A percentile compares a stretch with the other conserved stretches of the same genome.
phyloP scores from a whole-genome alignment of 1,284 basidiomycete genomes.

The Sporisorium iseilematis-ciliati region DNA sequence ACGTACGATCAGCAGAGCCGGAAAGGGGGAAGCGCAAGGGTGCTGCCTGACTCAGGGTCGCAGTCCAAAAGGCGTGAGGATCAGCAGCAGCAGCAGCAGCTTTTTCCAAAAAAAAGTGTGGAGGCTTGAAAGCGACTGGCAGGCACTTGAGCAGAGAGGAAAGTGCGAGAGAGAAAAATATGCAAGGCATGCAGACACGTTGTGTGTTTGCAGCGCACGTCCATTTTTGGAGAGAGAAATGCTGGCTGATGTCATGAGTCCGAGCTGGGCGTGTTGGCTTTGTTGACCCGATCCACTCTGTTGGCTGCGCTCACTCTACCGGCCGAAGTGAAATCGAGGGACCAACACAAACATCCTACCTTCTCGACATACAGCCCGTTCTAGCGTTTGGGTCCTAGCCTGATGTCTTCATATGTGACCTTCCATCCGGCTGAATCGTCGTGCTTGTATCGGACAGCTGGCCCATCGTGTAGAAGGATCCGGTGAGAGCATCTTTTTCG shows the following conservation, averaged over 20 bases:
- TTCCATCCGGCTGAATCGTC: no score
- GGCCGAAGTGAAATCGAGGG: not conserved
- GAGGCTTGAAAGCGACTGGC: conserved; percentile 1
- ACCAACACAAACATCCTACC: not conserved
- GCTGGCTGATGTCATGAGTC: conserved; percentile 20
- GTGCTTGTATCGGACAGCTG: no score
- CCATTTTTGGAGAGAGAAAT: not conserved
- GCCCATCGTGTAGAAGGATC: no score
- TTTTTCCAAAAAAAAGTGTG: not conserved
- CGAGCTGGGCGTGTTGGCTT: not conserved
- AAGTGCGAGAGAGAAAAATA: conserved; percentile 7
- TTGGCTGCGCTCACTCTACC: conserved; percentile 3
- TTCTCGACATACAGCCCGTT: no score
- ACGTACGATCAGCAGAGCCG: not conserved
- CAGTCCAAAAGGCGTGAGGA: not conserved
- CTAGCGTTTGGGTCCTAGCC: no score
- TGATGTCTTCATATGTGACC: no score
- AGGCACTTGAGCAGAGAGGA: conserved; percentile 13
- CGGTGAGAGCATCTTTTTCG: not conserved
- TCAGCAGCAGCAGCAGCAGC: not conserved
- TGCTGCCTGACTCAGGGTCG: not conserved
- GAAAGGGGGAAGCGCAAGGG: not conserved
- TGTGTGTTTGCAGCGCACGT: conserved; percentile 9
- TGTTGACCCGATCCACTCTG: not conserved
- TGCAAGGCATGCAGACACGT: conserved; percentile 19